Base-by-base conservation (phyloP, 495 filamentous ascomycete species). In the Bacidia gigantensis region DNA sequence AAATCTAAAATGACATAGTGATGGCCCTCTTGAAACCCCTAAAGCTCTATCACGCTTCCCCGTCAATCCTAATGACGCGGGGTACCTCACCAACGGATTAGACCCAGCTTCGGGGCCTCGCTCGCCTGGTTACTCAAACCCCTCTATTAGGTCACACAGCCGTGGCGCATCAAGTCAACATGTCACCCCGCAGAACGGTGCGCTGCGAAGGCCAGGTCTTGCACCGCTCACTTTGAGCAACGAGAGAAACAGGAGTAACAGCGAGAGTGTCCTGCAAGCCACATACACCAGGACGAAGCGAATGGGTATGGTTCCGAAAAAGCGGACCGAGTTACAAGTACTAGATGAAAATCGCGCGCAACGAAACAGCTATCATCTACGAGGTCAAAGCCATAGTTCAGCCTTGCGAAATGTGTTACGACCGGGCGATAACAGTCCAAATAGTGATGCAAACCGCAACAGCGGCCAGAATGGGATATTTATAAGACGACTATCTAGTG, bases 161-260 rank as follows among this genome's bases (percentile, higher is more conserved):
- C 82, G 87, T 7, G 80, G 83, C 17, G 74, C 82, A 0, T 92
- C 86, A 5, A 84, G 86, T 50, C 83, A 87, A 55, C 77, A 76
- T 47, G 69, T 75, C 1, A 69, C 69, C 10, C 69, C 80, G 23
- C 69, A 71, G 26, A 81, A 77, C 52, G 69, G 76, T 2, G 70
- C 74, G 2, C 68, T 79, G 20, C 79, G 81, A 43, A 71, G 84
- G 51, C 86, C 88, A 2, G 78, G 77, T 14, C 70, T 86, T 25
- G 75, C 80, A 60, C 85, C 86, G 29, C 67, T 87, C 29, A 70
- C 76, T 11, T 76, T 82, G 43, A 73, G 76, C 10, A 90, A 83
- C 60, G 90, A 97, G 60, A 78, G 89, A 22, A 79, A 86, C 42
- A 80, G 90, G 42, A 95, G 88, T 58, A 92, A 95, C 57, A 94